phyloP scores from a whole-genome alignment of 768 basidiomycete species.

The Mycena olivaceomarginata region DNA sequence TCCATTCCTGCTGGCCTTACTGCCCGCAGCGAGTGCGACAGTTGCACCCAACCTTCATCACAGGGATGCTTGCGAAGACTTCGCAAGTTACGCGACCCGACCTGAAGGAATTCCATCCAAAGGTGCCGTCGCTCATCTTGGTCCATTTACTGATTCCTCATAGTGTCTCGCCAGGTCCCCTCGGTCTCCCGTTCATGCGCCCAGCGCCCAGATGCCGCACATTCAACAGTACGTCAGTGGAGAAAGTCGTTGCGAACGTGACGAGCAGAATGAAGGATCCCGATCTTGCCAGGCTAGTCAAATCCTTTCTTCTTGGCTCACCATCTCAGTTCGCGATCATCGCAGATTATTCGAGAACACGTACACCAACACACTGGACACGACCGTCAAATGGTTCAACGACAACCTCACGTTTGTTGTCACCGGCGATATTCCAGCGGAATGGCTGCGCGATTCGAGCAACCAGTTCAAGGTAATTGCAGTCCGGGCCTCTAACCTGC shows the following conservation, averaged over 20 bases:
- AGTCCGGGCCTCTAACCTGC: no score
- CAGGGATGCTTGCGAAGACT: conserved; percentile 13
- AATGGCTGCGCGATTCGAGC: conserved; percentile 74
- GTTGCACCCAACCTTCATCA: not conserved
- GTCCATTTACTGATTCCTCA: not conserved
- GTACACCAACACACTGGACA: conserved; percentile 75
- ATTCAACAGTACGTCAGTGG: conserved; percentile 71
- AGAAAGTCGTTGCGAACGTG: conserved; percentile 70
- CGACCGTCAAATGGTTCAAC: conserved; percentile 72
- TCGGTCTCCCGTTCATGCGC: conserved; percentile 72
- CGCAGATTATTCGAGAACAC: conserved; percentile 70
- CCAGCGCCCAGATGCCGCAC: conserved; percentile 68
- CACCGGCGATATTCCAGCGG: conserved; percentile 69
- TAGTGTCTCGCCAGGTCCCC: conserved; percentile 54
- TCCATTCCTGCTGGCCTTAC: not conserved
- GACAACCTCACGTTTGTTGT: conserved; percentile 72
- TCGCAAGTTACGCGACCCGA: conserved; percentile 26
- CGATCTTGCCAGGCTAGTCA: conserved; percentile 64
- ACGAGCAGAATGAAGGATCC: conserved; percentile 68
- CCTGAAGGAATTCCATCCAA: conserved; percentile 30
- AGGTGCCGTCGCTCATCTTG: not conserved
- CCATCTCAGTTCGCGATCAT: not conserved
- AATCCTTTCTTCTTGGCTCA: no score
- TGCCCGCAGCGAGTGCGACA: not conserved
- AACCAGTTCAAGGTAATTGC: conserved; percentile 66